Conservation (phyloP, 345 rosid species). For the Hypericum perforatum region DNA sequence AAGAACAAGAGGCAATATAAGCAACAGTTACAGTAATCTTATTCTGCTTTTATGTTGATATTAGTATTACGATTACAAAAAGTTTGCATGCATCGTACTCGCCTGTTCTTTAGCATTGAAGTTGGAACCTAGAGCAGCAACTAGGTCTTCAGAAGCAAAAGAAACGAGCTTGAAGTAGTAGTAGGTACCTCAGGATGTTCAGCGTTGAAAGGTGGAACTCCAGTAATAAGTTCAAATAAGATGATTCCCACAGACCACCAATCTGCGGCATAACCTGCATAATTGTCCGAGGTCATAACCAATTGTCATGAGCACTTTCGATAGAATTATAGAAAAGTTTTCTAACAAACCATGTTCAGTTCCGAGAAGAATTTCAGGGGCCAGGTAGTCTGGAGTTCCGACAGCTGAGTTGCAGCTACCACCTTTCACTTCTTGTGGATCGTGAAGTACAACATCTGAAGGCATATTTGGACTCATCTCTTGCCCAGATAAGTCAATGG, state of each 20-base stretch:
- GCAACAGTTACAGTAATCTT: too few relatives aligned
- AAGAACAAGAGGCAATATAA: too few relatives aligned
- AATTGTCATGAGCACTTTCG: slow-evolving; percentile 11
- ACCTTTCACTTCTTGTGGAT: slow-evolving; percentile 33
- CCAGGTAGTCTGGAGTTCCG: slow-evolving; percentile 86
- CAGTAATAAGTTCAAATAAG: slow-evolving; percentile 64
- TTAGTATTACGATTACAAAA: too few relatives aligned
- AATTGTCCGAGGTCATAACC: slow-evolving; percentile 16
- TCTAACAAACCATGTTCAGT: slow-evolving; percentile 54
- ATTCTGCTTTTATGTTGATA: too few relatives aligned
- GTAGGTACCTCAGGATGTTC: slow-evolving; percentile 55
- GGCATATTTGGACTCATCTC: slow-evolving; percentile 29
- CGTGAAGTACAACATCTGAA: slow-evolving; percentile 27
- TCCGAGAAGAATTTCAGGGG: slow-evolving; percentile 92
- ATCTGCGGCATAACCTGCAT: slow-evolving; percentile 68
- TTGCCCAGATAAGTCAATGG: slow-evolving; percentile 56
- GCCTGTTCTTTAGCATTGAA: too few relatives aligned
- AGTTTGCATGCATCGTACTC: too few relatives aligned
- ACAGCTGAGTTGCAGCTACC: slow-evolving; percentile 51
- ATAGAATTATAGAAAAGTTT: slow-evolving; percentile 13
- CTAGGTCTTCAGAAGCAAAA: background rate
- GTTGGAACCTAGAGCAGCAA: too few relatives aligned
- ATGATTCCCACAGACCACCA: slow-evolving; percentile 95
- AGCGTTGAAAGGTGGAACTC: slow-evolving; percentile 77
- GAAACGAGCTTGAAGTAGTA: slow-evolving; percentile 7